A percentile compares a stretch with the other conserved stretches of the same genome.
Conservation (phyloP, 1,284 basidiomycete species). For the Microstroma glucosiphilum region DNA sequence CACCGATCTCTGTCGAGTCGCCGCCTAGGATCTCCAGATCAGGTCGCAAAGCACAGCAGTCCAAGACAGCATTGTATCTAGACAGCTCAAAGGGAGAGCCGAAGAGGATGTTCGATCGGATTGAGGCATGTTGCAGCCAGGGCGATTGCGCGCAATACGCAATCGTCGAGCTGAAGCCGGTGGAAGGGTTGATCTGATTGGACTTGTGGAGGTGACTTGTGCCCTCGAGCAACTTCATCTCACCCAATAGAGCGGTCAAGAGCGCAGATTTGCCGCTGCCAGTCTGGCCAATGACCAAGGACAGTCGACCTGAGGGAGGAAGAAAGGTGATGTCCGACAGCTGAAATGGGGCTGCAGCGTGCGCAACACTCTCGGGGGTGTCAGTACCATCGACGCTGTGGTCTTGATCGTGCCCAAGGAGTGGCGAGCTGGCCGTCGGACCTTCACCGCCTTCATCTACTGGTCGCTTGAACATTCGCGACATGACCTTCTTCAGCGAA, state of each 20-base stretch:
- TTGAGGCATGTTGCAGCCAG: conserved; percentile 32
- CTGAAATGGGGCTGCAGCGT: conserved; percentile 17
- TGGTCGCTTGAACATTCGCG: background rate
- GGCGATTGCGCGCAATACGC: conserved; percentile 36
- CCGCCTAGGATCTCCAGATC: conserved; percentile 36
- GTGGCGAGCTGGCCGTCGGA: background rate
- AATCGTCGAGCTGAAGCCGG: conserved; percentile 9
- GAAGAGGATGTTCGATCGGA: conserved; percentile 44
- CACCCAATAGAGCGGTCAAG: conserved; percentile 38
- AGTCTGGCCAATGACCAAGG: conserved; percentile 38
- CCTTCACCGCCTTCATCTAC: background rate
- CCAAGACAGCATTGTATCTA: conserved; percentile 32
- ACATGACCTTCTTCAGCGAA: background rate
- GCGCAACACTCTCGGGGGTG: background rate
- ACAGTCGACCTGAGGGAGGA: conserved; percentile 24
- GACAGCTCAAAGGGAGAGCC: conserved; percentile 27
- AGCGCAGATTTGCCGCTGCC: conserved; percentile 45
- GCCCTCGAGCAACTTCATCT: conserved; percentile 32
- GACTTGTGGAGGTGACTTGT: conserved; percentile 3
- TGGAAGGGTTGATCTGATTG: background rate
- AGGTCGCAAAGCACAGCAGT: conserved; percentile 29
- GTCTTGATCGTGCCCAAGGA: background rate
- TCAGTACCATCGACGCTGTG: background rate
- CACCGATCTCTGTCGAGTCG: conserved; percentile 22
- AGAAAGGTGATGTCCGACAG: conserved; percentile 28